A percentile compares a stretch with the other conserved stretches of the same genome.
Conservation (phyloP, 352 stramenopile species). For the Aphanomyces cochlioides region DNA sequence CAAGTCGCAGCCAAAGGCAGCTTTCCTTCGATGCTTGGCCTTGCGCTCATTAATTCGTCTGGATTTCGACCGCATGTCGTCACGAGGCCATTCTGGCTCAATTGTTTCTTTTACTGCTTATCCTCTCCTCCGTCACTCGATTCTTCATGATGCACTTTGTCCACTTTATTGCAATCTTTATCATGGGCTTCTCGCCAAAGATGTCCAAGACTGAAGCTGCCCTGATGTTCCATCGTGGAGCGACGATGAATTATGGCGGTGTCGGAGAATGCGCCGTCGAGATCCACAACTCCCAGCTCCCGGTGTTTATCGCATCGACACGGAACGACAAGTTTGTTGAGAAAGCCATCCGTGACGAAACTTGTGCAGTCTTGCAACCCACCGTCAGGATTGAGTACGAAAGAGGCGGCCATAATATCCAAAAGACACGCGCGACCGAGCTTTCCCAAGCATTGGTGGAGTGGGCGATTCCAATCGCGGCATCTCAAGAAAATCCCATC, state of each 20-base stretch:
- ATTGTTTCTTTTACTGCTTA: background rate
- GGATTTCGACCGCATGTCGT: background rate
- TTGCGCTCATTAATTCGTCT: slow-evolving; percentile 2
- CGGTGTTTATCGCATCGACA: slow-evolving; percentile 1
- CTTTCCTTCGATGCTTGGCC: background rate
- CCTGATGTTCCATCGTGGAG: background rate
- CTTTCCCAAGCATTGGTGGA: background rate
- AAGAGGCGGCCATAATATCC: slow-evolving; percentile 19
- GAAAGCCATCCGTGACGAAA: background rate
- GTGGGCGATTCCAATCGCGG: background rate
- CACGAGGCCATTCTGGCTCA: background rate
- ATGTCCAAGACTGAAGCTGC: background rate
- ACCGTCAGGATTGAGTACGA: slow-evolving; percentile 6
- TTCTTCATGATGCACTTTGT: background rate
- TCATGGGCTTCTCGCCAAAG: background rate
- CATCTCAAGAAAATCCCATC: no score
- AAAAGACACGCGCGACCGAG: slow-evolving; percentile 16
- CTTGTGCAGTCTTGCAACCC: background rate
- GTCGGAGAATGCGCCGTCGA: background rate
- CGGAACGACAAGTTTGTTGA: slow-evolving; percentile 2
- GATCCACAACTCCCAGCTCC: background rate
- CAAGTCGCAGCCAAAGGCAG: slow-evolving; percentile 2
- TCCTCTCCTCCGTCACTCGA: background rate
- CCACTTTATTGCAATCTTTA: background rate
- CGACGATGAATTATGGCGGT: background rate